Evolutionary conservation across 1,139 yeast species (phyloP), one percentile per base, ranked within the genome.

Genomic region (Protomyces lactucae-debilis): DNA sequence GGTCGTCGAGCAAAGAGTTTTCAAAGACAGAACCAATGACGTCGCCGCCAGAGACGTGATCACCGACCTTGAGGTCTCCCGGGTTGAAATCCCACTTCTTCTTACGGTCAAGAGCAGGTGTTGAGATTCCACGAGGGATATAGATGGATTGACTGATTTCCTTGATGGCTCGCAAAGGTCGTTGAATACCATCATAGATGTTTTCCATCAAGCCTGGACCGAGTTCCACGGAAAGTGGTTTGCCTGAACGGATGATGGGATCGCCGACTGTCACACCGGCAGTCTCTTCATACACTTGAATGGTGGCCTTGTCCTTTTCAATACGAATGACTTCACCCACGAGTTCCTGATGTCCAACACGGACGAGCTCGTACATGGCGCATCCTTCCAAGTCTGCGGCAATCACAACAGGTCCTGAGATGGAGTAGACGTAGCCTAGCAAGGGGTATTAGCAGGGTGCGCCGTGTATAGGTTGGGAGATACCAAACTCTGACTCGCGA

Each of bases 191-290:
- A 78, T 93, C 99, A 75, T 93, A 93, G 76, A 93, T 93, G 70
- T 97, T 93, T 79, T 93, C 99, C 95, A 93, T 90, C 73, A 93
- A 83, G 76, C 99, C 99, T 36, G 99, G 99, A 73, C 99, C 99
- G 75, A 93, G 82, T 79, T 93, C 99, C 61, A 93, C 99, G 61
- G 97, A 90, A 73, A 93, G 82, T 18, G 99, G 99, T 77, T 93
- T 90, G 70, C 99, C 99, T 10, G 99, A 93, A 80, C 99, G 86
- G 73, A 89, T 80, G 64, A 93, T 99, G 1, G 99, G 99, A 76
- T 93, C 99, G 73, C 99, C 99, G 52, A 93, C 98, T 52, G 97
- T 92, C 67, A 93, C 95, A 79, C 99, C 99, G 1, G 98, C 70
- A 63, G 99, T 93, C 79, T 93, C 99, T 80, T 93, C 99, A 77